Evolutionary conservation across 2,329 filamentous ascomycete species (phyloP), one percentile per base, ranked within the genome.

Genomic region (Metarhizium rileyi): DNA sequence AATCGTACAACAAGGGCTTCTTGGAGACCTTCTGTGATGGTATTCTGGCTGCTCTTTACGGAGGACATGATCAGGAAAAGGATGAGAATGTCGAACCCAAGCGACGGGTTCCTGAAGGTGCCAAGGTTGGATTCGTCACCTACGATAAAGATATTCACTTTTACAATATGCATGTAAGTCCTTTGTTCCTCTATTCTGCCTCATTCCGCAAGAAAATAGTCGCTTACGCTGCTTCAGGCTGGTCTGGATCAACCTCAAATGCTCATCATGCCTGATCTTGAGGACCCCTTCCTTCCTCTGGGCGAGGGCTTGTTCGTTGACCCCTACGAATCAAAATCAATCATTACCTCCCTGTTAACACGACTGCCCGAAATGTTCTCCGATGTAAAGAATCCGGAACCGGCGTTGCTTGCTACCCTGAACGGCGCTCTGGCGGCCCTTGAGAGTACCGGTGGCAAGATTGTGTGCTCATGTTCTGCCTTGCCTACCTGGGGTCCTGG

Each of bases 91-190:
- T 75, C 45, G 75, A 76, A 50, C 64, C 68, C 4, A 75, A 76
- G 56, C 70, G 77, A 47, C 74, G 71, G 48, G 74, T 96, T 59
- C 88, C 93, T 0, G 72, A 80, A 48, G 90, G 89, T 12, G 81
- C 87, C 45, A 95, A 89, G 70, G 83, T 98, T 53, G 93, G 91
- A 46, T 95, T 98, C 64, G 83, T 97, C 55, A 96, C 93, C 1
- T 98, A 86, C 65, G 93, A 98, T 71, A 91, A 89, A 67, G 90
- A 96, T 60, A 86, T 98, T 52, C 93, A 98, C 64, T 98, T 97
- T 66, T 98, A 97, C 74, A 97, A 97, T 62, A 82, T 95, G 59
- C 89, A 84, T 61, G 83, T 87, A 72, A 71, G 84, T 77, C 30
- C 25, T 20, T 4, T 30, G 9, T 28, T 22, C 8, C 12, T 27